Base-by-base conservation (phyloP, 2,329 filamentous ascomycete genomes). In the Alternaria consortialis region DNA sequence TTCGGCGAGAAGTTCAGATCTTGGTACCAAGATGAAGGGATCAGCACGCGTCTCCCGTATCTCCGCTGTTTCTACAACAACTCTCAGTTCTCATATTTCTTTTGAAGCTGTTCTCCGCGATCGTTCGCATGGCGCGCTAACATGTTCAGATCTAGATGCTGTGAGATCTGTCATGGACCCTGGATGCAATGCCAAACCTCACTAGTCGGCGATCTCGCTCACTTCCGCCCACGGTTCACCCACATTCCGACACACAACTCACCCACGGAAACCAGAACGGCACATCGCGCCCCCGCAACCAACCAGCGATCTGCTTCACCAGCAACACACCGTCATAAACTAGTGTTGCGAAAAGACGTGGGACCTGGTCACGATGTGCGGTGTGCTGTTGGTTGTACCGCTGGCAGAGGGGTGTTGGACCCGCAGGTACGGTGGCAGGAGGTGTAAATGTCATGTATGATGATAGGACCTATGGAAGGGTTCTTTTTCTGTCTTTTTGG, bases 211-310 rank as follows among this genome's bases (percentile, higher is more conserved):
- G 46, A 43, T 52, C 47, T 52, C 55, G 46, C 36, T 51, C 29
- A 2, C 17, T 31, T 20, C 25, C 27, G 36, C 29, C 20, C 39
- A 50, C 46, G 46, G 36, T 42, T 52, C 36, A 29, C 37, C 55
- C 55, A 57, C 37, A 50, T 32, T 40, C 42, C 46, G 46, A 42
- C 55, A 34, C 55, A 31, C 37, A 36, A 34, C 46, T 32, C 20
- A 46, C 37, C 55, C 55, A 57, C 46, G 55, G 55, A 51, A 52
- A 20, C 29, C 47, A 44, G 20, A n/a, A 52, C 55, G 37, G 36
- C 27, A 27, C 42, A 37, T 40, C 36, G 55, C 29, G 46, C 34
- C 37, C 27, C 55, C 55, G 39, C 44, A 50, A 36, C 46, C 46
- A 50, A 27, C 46, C 32, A 37, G 46, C 46, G 12, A 37, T 50